These are phyloP conservation scores for Fraxinus ornus DNA, from an alignment of 305 asterid genomes.

Conservation along the genomic window DNA sequence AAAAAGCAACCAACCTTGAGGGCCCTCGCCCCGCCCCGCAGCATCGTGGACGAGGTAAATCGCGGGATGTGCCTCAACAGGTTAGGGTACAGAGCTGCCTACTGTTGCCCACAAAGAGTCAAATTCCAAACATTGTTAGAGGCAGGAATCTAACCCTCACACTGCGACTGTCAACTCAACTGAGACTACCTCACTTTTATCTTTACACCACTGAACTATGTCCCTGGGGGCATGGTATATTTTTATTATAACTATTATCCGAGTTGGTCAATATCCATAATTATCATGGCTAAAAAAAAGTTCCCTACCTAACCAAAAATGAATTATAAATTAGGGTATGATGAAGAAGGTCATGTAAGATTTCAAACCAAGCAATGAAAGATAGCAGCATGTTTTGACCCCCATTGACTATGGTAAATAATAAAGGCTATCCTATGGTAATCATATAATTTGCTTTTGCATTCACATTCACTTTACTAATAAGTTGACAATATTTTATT, in stretches of 20 bases:
- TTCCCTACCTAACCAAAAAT: background rate
- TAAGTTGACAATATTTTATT: background rate
- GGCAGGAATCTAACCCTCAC: too few relatives aligned
- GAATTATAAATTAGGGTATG: conserved; percentile 21
- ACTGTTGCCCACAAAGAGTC: too few relatives aligned
- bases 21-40: too few relatives aligned
- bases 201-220: too few relatives aligned
- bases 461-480: conserved; percentile 1
- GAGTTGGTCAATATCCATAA: conserved; percentile 28
- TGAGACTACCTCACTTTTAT: too few relatives aligned
- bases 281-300: conserved; percentile 26
- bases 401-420: conserved; percentile 32
- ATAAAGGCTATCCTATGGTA: conserved; percentile 1
- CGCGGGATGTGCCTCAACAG: too few relatives aligned
- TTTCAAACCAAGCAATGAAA: conserved; percentile 22
- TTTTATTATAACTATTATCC: conserved; percentile 1
- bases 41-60: too few relatives aligned
- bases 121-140: too few relatives aligned
- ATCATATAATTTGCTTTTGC: conserved; percentile 7
- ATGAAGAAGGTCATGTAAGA: conserved; percentile 2
- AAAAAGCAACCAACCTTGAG: too few relatives aligned
- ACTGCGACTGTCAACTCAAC: too few relatives aligned
- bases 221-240: too few relatives aligned
- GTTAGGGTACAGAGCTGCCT: too few relatives aligned
- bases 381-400: conserved; percentile 34